Evolutionary conservation across 306 rosid species (phyloP), one percentile per base, ranked within the genome.

Genomic region (Vigna trinervia): DNA sequence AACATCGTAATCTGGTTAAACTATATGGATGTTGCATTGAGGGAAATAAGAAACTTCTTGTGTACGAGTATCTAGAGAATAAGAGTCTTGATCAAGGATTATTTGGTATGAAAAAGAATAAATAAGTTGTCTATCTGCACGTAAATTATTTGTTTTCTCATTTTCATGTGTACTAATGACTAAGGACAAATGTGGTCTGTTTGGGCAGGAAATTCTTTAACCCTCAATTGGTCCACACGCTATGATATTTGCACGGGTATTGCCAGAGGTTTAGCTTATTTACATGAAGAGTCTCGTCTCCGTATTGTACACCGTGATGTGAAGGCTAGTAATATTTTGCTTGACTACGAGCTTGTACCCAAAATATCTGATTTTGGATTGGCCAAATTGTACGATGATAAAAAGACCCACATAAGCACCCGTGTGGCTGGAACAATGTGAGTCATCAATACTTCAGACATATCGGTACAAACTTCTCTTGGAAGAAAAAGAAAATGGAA

Each of bases 1-100:
- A 91, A 73, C 98, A 93, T 62, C 93, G 89, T 30, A 93, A 93
- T 83, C 87, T 91, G 41, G 98, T 93, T 71, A 88, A 86, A 75
- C 71, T 93, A 66, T 85, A 85, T 11, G 97, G 98, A 52, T 93
- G 92, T 73, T 93, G 97, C 85, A 64, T 86, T 17, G 94, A 93
- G 61, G 97, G 93, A 56, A 77, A 71, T 41, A 85, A 88, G 65
- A 76, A 88, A 53, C 97, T 91, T 77, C 93, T 93, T 50, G 95
- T 93, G 20, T 93, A 89, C 8, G 96, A 93, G 85, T 93, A 80
- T 79, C 86, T 91, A 5, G 95, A 91, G 78, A 93, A 93, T 71
- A 93, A 87, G 82, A 91, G 97, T 74, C 93, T 91, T 75, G 97
- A 89, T 84, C 96, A 88, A 89, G 97, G 93, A 68, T 45, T 93